phyloP scores from a whole-genome alignment of 1,284 basidiomycete species.

The Ganoderma lucidum region DNA sequence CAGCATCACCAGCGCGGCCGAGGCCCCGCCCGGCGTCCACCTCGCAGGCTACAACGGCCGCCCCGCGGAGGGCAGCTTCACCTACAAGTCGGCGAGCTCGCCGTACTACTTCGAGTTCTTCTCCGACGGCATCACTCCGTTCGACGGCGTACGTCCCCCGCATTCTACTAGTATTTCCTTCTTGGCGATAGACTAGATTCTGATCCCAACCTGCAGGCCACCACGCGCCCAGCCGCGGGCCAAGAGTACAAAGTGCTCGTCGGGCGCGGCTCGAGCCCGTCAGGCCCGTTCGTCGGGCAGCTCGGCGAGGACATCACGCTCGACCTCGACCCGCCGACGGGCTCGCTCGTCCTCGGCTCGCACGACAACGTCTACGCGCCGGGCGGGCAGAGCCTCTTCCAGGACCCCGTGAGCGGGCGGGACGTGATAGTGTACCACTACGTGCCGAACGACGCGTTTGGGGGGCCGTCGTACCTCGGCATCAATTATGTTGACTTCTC shows the following conservation, averaged over 20 bases:
- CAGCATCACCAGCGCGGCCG: background rate
- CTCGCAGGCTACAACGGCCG: conserved; percentile 9
- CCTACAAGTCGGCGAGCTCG: conserved; percentile 9
- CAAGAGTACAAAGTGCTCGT: no score
- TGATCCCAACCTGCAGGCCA: no score
- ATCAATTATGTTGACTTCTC: conserved; percentile 16
- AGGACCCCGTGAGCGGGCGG: conserved; percentile 24
- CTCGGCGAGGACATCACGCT: conserved; percentile 9
- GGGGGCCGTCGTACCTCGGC: conserved; percentile 16
- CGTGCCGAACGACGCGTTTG: conserved; percentile 23
- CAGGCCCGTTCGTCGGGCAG: no score
- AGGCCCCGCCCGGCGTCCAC: conserved; percentile 9
- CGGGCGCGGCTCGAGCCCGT: no score
- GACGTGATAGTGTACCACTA: conserved; percentile 31
- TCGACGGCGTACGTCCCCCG: background rate
- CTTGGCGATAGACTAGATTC: no score
- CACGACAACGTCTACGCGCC: conserved; percentile 46
- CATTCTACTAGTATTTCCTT: no score
- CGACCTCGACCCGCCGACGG: conserved; percentile 19
- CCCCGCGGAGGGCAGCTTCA: conserved; percentile 7
- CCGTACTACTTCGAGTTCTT: conserved; percentile 12
- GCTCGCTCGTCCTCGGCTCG: conserved; percentile 38
- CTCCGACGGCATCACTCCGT: conserved; percentile 17
- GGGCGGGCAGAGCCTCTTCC: conserved; percentile 36
- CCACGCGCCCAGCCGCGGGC: no score